These are phyloP conservation scores for Dictyostelium intermedium DNA, from an alignment of 78 protist genomes.

Conservation along the genomic window DNA sequence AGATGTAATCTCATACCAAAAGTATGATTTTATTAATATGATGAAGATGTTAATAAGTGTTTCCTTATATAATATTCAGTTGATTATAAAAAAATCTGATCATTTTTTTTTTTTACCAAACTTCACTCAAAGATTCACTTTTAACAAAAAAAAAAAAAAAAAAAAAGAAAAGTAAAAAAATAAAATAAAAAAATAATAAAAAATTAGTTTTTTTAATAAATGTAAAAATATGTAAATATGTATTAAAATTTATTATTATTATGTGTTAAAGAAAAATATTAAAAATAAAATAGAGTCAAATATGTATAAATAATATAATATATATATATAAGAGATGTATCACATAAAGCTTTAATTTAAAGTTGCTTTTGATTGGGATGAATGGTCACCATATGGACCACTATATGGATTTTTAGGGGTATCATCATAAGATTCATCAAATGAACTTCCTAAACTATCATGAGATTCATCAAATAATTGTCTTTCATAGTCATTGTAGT, in stretches of 20 bases:
- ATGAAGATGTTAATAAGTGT: neutral
- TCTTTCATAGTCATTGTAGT: neutral
- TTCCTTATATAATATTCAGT: neutral
- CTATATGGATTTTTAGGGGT: neutral
- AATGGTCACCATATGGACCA: neutral
- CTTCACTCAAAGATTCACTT: no score
- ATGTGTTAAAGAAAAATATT: no score
- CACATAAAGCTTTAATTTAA: neutral
- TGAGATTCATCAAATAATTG: neutral
- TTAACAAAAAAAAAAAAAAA: no score
- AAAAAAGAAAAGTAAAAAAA: no score
- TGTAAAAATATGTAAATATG: no score
- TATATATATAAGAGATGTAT: no score
- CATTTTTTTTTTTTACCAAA: neutral
- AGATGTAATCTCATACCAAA: neutral
- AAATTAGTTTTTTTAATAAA: no score
- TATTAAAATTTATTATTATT: no score
- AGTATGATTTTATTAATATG: neutral
- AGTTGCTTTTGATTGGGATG: neutral
- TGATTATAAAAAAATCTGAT: neutral
- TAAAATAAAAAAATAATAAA: no score
- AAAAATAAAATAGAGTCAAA: no score
- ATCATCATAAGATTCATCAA: neutral
- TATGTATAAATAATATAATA: no score
- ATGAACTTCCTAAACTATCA: neutral